phyloP scores from a whole-genome alignment of 225 moss, liverwort and hornwort genomes.

The Sphagnum tenellum region DNA sequence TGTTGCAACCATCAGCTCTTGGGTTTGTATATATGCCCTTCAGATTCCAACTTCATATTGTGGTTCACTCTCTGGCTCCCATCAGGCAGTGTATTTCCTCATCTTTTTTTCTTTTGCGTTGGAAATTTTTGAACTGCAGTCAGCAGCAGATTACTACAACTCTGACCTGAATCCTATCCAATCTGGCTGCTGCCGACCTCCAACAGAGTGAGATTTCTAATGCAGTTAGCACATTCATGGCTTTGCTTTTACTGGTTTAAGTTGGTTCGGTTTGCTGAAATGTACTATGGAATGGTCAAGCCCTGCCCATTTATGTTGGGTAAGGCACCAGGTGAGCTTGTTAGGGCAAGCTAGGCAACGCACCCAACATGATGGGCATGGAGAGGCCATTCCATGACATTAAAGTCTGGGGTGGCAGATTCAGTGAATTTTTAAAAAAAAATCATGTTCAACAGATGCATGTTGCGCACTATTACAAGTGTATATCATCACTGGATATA shows the following conservation, averaged over 20 bases:
- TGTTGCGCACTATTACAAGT: too few relatives aligned
- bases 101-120: not conserved
- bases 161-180: slow-evolving; percentile 24
- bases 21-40: not conserved
- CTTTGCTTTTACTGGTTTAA: not conserved
- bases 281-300: too few relatives aligned
- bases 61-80: not conserved
- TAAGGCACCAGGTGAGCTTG: too few relatives aligned
- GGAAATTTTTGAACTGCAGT: slow-evolving; percentile 6
- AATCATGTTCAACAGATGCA: too few relatives aligned
- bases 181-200: slow-evolving; percentile 51
- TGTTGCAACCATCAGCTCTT: not conserved
- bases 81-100: too few relatives aligned
- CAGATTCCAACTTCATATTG: not conserved
- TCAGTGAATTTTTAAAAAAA: too few relatives aligned
- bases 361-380: too few relatives aligned
- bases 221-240: not conserved
- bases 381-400: too few relatives aligned
- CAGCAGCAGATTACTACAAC: slow-evolving; percentile 17
- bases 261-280: not conserved
- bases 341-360: too few relatives aligned
- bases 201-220: slow-evolving; percentile 27
- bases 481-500: too few relatives aligned
- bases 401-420: too few relatives aligned
- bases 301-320: too few relatives aligned